phyloP scores from a whole-genome alignment of 306 rosid species.

The Gillenia trifoliata region DNA sequence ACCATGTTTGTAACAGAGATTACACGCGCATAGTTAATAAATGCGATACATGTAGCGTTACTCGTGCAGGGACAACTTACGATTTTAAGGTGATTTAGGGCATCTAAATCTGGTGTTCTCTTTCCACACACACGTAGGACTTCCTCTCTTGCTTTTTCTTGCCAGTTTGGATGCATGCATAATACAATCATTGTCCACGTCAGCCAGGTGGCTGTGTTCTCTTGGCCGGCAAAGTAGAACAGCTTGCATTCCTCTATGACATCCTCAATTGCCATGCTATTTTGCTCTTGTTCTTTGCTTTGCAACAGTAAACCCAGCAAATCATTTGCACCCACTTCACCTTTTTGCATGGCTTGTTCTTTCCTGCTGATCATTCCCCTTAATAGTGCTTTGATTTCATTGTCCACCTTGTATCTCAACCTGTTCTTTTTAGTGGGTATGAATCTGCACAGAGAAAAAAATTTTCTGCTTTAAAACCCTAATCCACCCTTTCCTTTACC shows the following conservation, averaged over 20 bases:
- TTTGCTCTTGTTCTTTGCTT: conserved; percentile 11
- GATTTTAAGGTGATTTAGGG: conserved; percentile 29
- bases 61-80: conserved; percentile 1
- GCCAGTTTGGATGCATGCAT: conserved; percentile 41
- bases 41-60: too few relatives aligned
- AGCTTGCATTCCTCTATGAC: conserved; percentile 55
- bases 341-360: conserved; percentile 24
- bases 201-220: conserved; percentile 33
- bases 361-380: conserved; percentile 24
- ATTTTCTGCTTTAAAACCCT: too few relatives aligned
- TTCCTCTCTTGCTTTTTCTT: conserved; percentile 43
- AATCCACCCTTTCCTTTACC: too few relatives aligned
- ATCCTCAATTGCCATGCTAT: conserved; percentile 32
- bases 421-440: conserved; percentile 39
- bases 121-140: conserved; percentile 26
- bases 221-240: conserved; percentile 51
- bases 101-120: conserved; percentile 20
- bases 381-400: conserved; percentile 28
- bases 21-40: too few relatives aligned
- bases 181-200: conserved; percentile 44
- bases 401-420: conserved; percentile 26
- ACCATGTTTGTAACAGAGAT: too few relatives aligned
- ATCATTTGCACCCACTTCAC: conserved; percentile 23
- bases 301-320: conserved; percentile 31
- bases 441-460: conserved; percentile 15